Conservation (phyloP, 2,329 filamentous ascomycete genomes). For the Stagonosporopsis rhizophila region DNA sequence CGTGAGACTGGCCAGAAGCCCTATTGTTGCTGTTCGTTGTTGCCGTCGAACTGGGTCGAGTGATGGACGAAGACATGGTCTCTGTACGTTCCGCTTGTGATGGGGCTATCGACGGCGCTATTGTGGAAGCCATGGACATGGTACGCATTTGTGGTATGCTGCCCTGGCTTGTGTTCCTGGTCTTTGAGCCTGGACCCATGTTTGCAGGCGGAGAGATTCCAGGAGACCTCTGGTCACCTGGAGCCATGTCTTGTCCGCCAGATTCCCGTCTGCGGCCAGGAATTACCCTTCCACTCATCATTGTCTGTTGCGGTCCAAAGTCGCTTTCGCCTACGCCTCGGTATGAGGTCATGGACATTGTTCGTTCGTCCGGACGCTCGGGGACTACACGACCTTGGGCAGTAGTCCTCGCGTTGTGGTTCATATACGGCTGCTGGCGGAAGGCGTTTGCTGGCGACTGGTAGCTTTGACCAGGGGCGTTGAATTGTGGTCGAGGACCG, state of each 20-base stretch:
- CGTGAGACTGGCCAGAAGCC: constrained; percentile 53
- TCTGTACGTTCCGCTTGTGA: constrained; percentile 69
- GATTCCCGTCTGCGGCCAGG: constrained; percentile 74
- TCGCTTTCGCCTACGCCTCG: constrained; percentile 76
- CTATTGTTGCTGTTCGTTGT: constrained; percentile 47
- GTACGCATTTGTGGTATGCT: constrained; percentile 63
- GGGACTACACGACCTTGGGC: constrained; percentile 91
- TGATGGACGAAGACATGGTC: constrained; percentile 61
- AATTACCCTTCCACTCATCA: constrained; percentile 90
- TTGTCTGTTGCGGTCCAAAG: constrained; percentile 74
- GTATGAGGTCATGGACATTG: constrained; percentile 94
- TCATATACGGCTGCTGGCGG: constrained; percentile 77
- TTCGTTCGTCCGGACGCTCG: constrained; percentile 87
- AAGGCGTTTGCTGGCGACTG: constrained; percentile 74
- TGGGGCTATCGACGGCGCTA: constrained; percentile 53
- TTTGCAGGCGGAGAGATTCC: constrained; percentile 32
- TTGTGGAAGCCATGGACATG: constrained; percentile 92
- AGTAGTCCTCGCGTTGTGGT: constrained; percentile 76
- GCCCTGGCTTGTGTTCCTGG: constrained; percentile 47
- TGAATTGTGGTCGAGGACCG: constrained; percentile 74
- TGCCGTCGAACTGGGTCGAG: constrained; percentile 47
- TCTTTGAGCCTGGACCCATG: constrained; percentile 42
- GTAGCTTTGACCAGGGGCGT: constrained; percentile 56
- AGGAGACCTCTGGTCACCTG: constrained; percentile 27
- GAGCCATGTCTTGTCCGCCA: constrained; percentile 38